Conservation (phyloP, 306 rosid genomes). For the Quercus gilva region DNA sequence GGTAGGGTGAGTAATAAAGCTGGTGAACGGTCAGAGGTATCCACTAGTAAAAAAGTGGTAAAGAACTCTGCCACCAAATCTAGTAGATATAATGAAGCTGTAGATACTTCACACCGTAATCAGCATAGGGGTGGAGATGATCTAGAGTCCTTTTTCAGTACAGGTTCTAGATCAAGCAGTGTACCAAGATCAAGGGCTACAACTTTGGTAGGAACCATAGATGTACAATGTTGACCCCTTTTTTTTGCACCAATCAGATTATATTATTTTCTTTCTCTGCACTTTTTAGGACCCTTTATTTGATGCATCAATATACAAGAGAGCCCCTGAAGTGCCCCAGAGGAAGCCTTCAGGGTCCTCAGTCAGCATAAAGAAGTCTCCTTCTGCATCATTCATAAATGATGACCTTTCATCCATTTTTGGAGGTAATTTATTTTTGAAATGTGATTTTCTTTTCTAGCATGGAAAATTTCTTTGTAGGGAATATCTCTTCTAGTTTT, state of each 20-base stretch:
- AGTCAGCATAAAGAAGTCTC: conserved; percentile 51
- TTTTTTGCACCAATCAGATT: conserved; percentile 14
- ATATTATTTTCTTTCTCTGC: conserved; percentile 28
- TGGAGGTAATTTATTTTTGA: conserved; percentile 57
- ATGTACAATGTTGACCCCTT: conserved; percentile 18
- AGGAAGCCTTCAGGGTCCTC: conserved; percentile 45
- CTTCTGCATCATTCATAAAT: conserved; percentile 36
- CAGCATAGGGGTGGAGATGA: conserved; percentile 41
- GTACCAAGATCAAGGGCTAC: conserved; percentile 74
- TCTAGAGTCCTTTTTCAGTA: conserved; percentile 68
- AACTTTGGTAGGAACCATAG: conserved; percentile 46
- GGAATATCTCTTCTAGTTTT: not conserved
- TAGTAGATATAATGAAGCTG: conserved; percentile 31
- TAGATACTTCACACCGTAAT: conserved; percentile 26
- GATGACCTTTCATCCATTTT: conserved; percentile 71
- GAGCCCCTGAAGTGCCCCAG: conserved; percentile 45
- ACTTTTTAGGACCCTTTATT: conserved; percentile 54
- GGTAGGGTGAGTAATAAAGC: conserved; percentile 43
- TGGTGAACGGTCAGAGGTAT: conserved; percentile 30
- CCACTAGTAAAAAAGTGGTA: conserved; percentile 20
- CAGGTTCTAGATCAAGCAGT: conserved; percentile 65
- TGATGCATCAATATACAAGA: conserved; percentile 42
- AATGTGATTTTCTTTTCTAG: conserved; percentile 11
- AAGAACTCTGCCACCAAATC: conserved; percentile 35
- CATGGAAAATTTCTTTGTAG: not conserved